These are phyloP conservation scores for Ramalina intermedia DNA, from an alignment of 495 filamentous ascomycete species.

Conservation along the genomic window DNA sequence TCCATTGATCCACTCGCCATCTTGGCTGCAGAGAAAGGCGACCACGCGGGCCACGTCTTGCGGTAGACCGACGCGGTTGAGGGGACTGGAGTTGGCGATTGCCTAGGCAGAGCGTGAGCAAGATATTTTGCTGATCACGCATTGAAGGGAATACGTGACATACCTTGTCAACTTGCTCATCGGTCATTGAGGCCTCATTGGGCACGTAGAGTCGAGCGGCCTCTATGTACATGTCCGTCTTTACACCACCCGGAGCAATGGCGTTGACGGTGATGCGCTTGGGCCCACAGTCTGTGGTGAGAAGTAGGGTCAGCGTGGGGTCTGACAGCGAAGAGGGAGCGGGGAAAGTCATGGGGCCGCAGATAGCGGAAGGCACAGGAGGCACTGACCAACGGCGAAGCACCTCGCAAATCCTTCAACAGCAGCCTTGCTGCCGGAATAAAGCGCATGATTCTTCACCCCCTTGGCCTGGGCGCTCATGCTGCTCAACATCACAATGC, in stretches of 20 bases:
- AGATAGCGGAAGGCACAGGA: neutral
- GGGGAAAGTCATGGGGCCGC: too few relatives aligned
- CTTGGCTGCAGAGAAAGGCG: slow-evolving; percentile 47
- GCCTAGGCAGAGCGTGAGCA: too few relatives aligned
- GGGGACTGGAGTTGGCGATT: slow-evolving; percentile 41
- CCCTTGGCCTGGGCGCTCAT: slow-evolving; percentile 39
- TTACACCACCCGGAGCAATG: slow-evolving; percentile 52
- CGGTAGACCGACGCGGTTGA: slow-evolving; percentile 45
- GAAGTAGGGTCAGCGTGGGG: neutral
- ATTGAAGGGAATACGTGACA: neutral
- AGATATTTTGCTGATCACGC: too few relatives aligned
- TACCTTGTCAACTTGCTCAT: slow-evolving; percentile 25
- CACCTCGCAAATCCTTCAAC: slow-evolving; percentile 42
- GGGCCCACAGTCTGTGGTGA: slow-evolving; percentile 14
- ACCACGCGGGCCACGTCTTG: slow-evolving; percentile 50
- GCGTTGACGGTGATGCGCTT: slow-evolving; percentile 51
- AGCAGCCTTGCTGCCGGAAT: slow-evolving; percentile 43
- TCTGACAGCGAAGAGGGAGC: neutral
- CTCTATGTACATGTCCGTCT: slow-evolving; percentile 50
- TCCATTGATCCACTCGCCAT: slow-evolving; percentile 52
- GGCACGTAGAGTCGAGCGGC: slow-evolving; percentile 19
- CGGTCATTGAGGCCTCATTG: slow-evolving; percentile 19
- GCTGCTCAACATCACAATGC: slow-evolving; percentile 16
- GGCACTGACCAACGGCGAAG: slow-evolving; percentile 29
- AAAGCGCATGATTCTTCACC: slow-evolving; percentile 47